Evolutionary conservation across 495 filamentous ascomycete genomes (phyloP).

Genomic region (Penicillium arizonense): DNA sequence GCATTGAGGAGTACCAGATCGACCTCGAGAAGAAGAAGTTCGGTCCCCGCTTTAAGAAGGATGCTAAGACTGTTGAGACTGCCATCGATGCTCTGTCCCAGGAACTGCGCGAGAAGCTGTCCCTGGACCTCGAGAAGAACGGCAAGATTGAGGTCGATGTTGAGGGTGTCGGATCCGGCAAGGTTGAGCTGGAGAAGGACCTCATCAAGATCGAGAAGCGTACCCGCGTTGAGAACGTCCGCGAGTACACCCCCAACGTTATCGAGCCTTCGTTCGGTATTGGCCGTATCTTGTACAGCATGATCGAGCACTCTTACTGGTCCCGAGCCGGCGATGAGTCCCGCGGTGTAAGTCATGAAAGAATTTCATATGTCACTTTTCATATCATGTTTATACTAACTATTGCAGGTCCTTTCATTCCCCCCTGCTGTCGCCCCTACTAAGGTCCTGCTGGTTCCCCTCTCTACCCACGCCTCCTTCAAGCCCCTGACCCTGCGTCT

Average conservation of each 20-base stretch:
- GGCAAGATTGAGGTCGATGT: slow-evolving; percentile 70
- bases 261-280: slow-evolving; percentile 88
- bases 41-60: slow-evolving; percentile 77
- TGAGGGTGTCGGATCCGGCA: slow-evolving; percentile 57
- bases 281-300: slow-evolving; percentile 72
- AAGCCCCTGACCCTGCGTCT: slow-evolving; percentile 52
- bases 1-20: slow-evolving; percentile 71
- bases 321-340: slow-evolving; percentile 60
- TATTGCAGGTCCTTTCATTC: slow-evolving; percentile 61
- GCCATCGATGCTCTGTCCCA: slow-evolving; percentile 66
- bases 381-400: slow-evolving; percentile 4
- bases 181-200: slow-evolving; percentile 69
- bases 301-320: slow-evolving; percentile 83
- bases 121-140: slow-evolving; percentile 59
- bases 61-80: slow-evolving; percentile 69
- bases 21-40: slow-evolving; percentile 83
- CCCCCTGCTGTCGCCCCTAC: slow-evolving; percentile 64
- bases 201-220: slow-evolving; percentile 69
- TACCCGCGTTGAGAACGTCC: slow-evolving; percentile 63
- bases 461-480: slow-evolving; percentile 60
- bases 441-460: slow-evolving; percentile 67
- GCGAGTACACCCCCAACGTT: slow-evolving; percentile 80
- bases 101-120: slow-evolving; percentile 67
- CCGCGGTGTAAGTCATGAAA: slow-evolving; percentile 54
- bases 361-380: neutral